Evolutionary conservation across 257 asterid species (phyloP), one percentile per base, ranked within the genome.

Genomic region (Penstemon barbatus): DNA sequence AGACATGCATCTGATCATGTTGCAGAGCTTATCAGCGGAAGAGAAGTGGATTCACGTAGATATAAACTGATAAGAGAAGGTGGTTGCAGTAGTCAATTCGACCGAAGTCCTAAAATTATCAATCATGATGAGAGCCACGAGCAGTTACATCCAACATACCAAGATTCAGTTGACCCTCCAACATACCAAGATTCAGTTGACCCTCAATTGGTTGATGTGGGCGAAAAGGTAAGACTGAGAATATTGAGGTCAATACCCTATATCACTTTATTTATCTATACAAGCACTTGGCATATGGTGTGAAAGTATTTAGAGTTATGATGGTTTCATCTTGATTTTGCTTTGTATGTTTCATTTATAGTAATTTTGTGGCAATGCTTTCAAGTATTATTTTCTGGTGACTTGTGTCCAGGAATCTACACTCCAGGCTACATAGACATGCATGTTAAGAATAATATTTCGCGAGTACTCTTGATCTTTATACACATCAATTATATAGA

Each of bases 211-310:
- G 76, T 73, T 74, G 72, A 62, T 74, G 79, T 64, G 81, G 80
- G 78, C 62, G 58, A 76, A 75, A 82, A 88, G 96, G 93, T 84
- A 86, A 82, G 77, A 3, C 63, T 78, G 78, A 74, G 84, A 66
- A 73, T 72, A 57, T 68, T 58, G 57, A 73, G 65, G 81, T 69
- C 73, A 54, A 78, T 72, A 58, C 57, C 44, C 54, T 77, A 81
- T 71, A 74, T 70, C 65, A 63, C 65, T 73, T 71, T 69, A 58
- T 69, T 64, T 71, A 63, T 75, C 63, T 51, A 52, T 68, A 63
- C 76, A 39, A 79, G 62, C 56, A 65, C 61, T 71, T 68, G 5
- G 62, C 13, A 10, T 74, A 37, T 85, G 75, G 74, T 72, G 79
- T 74, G 75, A 57, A 52, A 61, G 33, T 60, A 13, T 76, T 71